A percentile compares a stretch with the other conserved stretches of the same genome.
Conservation (phyloP, 2,329 filamentous ascomycete genomes). For the Diaporthe ampelina region DNA sequence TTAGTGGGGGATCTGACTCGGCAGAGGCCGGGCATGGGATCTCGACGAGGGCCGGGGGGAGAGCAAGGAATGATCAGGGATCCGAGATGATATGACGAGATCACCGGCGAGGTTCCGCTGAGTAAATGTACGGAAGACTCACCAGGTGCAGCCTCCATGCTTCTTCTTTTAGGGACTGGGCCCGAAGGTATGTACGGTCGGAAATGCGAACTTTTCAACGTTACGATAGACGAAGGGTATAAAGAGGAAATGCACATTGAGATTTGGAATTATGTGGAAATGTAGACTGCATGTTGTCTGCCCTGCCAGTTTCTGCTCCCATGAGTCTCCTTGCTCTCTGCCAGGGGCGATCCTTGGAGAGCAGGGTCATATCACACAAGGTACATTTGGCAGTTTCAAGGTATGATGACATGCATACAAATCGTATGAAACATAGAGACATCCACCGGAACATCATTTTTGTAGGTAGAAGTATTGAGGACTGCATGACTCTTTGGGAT, state of each 20-base stretch:
- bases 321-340: not conserved
- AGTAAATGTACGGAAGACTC: not conserved
- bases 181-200: too few relatives aligned
- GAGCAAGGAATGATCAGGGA: not conserved
- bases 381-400: not conserved
- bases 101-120: not conserved
- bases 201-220: not conserved
- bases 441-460: not conserved
- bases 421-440: accelerated
- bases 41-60: too few relatives aligned
- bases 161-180: not conserved
- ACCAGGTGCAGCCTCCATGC: not conserved
- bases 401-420: not conserved
- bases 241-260: not conserved
- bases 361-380: not conserved
- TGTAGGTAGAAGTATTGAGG: not conserved
- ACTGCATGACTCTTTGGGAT: not conserved
- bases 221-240: not conserved
- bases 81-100: not conserved
- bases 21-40: not conserved
- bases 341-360: not conserved
- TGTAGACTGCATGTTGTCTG: not conserved
- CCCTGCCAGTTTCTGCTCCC: not conserved
- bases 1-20: not conserved
- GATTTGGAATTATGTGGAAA: not conserved